Evolutionary conservation across 2,329 filamentous ascomycete species (phyloP), one percentile per base, ranked within the genome.

Genomic region (Fusarium nurragi): DNA sequence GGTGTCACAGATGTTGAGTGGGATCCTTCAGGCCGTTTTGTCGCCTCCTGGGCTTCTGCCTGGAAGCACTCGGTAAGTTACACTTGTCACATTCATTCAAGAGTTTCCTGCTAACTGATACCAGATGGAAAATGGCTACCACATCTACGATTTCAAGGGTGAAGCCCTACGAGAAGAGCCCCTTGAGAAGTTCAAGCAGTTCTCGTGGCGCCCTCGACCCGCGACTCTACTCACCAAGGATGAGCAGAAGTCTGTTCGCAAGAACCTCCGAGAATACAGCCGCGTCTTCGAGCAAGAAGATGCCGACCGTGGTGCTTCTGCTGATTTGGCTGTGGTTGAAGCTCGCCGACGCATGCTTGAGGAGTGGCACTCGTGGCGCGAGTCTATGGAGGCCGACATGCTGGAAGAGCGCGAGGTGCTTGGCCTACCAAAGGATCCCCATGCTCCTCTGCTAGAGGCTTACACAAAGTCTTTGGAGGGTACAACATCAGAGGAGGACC

Each of bases 71-170:
- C 90, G 71, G 94, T 97, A 90, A 83, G 92, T 18, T 22, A 11
- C 6, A 8, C 21, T 6, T n/a, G 6, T 7, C 10, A 12, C 22
- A 32, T 13, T 21, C 81, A 40, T 46, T 16, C 13, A 32, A 19
- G 43, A 26, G 23, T 46, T 10, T 56, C 61, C 40, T 72, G 41
- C 28, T 51, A 22, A 48, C 52, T n/a, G n/a, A 14, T n/a, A 28
- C 3, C 36, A 97, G 92, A 97, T 98, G 93, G 95, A 99, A 84
- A 99, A 98, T 77, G 95, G 95, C 66, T 99, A 97, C 84, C 94
- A 98, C 78, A 83, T 99, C 63, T 98, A 97, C 86, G 94, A 97
- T 77, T 99, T 99, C 87, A 91, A 89, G 77, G 96, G 95, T 67
- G 90, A 91, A 72, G 86, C 90, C 52, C 88, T 99, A 52, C 90